phyloP scores from a whole-genome alignment of 2,329 filamentous ascomycete species.

The Trichoderma citrinoviride region DNA sequence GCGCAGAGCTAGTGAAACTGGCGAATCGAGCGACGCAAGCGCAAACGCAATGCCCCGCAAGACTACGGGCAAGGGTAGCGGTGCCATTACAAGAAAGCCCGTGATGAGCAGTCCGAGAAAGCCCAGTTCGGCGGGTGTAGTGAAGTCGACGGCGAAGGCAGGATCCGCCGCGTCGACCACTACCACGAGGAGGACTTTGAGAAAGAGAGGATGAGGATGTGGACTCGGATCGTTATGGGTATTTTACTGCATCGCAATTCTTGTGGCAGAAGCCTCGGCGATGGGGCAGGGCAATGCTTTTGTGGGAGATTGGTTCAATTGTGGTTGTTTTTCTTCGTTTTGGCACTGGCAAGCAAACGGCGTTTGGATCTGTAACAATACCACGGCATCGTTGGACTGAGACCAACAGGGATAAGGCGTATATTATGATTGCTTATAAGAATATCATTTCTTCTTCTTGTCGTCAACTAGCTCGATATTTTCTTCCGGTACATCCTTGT shows the following conservation, averaged over 20 bases:
- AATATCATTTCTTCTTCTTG: slow-evolving; percentile 74
- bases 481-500: slow-evolving; percentile 86
- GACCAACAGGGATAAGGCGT: not conserved
- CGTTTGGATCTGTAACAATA: slow-evolving; percentile 22
- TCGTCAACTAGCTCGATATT: slow-evolving; percentile 95
- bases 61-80: slow-evolving; percentile 38
- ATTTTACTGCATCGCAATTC: not conserved
- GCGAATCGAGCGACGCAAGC: slow-evolving; percentile 63
- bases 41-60: slow-evolving; percentile 64
- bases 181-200: slow-evolving; percentile 52
- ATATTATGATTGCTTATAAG: slow-evolving; percentile 13
- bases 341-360: slow-evolving; percentile 1
- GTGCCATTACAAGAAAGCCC: slow-evolving; percentile 47
- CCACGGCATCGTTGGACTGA: slow-evolving; percentile 8
- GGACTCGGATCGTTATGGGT: not conserved
- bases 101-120: slow-evolving; percentile 55
- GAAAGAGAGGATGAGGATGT: slow-evolving; percentile 47
- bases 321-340: not conserved
- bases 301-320: not conserved
- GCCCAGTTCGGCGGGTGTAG: slow-evolving; percentile 46
- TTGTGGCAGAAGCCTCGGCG: not conserved
- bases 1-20: slow-evolving; percentile 56
- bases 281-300: not conserved
- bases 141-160: slow-evolving; percentile 47
- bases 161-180: slow-evolving; percentile 41